phyloP scores from a whole-genome alignment of 768 basidiomycete species.

The Tricholoma sp. region DNA sequence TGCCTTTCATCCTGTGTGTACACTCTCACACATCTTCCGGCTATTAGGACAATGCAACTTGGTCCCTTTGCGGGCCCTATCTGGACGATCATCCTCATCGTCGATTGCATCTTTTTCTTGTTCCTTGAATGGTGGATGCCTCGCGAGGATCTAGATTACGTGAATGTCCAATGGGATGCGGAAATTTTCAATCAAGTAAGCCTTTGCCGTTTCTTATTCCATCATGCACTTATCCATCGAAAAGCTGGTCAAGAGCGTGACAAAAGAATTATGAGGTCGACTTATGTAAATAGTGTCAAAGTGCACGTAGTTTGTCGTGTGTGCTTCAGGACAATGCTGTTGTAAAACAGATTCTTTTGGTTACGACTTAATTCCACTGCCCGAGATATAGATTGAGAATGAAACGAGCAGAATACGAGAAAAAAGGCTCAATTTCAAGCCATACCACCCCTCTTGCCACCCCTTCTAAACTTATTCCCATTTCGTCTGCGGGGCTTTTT shows the following conservation, averaged over 20 bases:
- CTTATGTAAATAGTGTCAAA: neutral
- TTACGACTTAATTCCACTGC: neutral
- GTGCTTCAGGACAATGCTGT: neutral
- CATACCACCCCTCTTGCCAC: slow-evolving; percentile 17
- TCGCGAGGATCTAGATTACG: slow-evolving; percentile 70
- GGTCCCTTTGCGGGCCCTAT: slow-evolving; percentile 84
- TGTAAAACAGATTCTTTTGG: neutral
- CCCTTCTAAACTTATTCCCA: slow-evolving; percentile 19
- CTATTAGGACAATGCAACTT: slow-evolving; percentile 61
- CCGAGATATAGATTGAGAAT: neutral
- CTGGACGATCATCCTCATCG: slow-evolving; percentile 80
- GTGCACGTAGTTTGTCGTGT: neutral
- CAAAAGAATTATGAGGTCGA: neutral
- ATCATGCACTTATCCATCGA: neutral
- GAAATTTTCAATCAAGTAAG: slow-evolving; percentile 33
- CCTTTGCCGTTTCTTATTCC: neutral
- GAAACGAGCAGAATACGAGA: neutral
- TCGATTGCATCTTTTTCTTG: slow-evolving; percentile 84
- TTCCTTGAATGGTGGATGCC: slow-evolving; percentile 85
- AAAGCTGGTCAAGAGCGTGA: neutral
- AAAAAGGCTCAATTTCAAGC: slow-evolving; percentile 1
- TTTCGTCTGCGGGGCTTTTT: slow-evolving; percentile 27
- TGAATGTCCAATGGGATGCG: slow-evolving; percentile 57
- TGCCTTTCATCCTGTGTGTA: neutral
- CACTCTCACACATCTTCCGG: neutral